These are phyloP conservation scores for Cyamopsis tetragonoloba DNA, from an alignment of 306 rosid genomes.

Conservation along the genomic window DNA sequence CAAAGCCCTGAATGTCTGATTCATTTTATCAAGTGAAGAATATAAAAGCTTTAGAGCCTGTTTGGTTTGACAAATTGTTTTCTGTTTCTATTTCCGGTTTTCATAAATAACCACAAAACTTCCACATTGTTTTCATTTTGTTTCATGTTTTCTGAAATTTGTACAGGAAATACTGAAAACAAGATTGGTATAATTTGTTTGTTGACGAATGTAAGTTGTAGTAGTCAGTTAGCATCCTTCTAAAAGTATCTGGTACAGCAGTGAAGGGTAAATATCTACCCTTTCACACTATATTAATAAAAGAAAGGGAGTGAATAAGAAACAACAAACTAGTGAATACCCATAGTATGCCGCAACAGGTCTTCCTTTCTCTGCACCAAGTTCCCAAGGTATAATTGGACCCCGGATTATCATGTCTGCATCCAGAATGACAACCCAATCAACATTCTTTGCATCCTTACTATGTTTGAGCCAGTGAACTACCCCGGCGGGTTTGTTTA, in stretches of 20 bases:
- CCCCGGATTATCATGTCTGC: constrained; percentile 98
- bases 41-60: too few relatives aligned
- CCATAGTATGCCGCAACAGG: constrained; percentile 96
- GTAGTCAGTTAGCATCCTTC: not conserved
- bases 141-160: too few relatives aligned
- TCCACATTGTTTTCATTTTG: not conserved
- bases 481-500: constrained; percentile 98
- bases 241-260: not conserved
- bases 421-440: constrained; percentile 96
- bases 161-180: too few relatives aligned
- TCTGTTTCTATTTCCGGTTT: too few relatives aligned
- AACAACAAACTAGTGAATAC: constrained; percentile 35
- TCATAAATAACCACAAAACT: too few relatives aligned
- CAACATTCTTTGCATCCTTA: constrained; percentile 87
- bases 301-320: not conserved
- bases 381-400: constrained; percentile 94
- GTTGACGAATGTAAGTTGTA: not conserved
- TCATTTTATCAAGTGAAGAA: not conserved
- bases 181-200: constrained; percentile 11
- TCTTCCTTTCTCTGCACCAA: constrained; percentile 95
- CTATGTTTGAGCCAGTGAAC: constrained; percentile 92
- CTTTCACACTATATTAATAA: not conserved
- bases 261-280: constrained; percentile 4
- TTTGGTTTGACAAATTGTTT: too few relatives aligned
- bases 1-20: not conserved